Evolutionary conservation across 371 early-diverging fungal species (phyloP).

Genomic region (Mortierella sp.): DNA sequence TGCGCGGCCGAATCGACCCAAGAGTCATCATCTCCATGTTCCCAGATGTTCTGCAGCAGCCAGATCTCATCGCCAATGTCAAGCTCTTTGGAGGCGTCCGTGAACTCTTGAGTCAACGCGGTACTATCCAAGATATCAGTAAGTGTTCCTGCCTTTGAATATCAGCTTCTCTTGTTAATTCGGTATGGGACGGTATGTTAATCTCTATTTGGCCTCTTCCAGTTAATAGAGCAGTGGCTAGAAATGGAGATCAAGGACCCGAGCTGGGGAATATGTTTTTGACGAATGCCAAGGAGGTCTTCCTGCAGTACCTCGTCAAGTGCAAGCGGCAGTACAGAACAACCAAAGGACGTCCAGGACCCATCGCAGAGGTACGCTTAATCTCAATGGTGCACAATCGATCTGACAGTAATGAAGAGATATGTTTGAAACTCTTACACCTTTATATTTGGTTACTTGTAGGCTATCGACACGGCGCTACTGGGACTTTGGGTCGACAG

Average conservation of each 20-base stretch:
- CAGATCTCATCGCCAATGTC: conserved; percentile 29
- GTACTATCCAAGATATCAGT: conserved; percentile 69
- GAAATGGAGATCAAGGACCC: conserved; percentile 23
- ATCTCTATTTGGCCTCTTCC: neutral
- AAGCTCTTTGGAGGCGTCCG: conserved; percentile 66
- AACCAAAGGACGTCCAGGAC: conserved; percentile 39
- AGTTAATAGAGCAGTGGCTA: conserved; percentile 24
- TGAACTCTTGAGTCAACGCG: conserved; percentile 53
- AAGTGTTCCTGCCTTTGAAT: conserved; percentile 4
- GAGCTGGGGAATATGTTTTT: conserved; percentile 64
- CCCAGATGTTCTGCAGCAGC: conserved; percentile 63
- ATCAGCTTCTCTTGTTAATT: neutral
- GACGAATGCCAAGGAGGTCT: conserved; percentile 71
- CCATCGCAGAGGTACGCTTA: conserved; percentile 28
- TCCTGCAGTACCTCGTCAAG: conserved; percentile 62
- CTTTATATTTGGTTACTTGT: neutral
- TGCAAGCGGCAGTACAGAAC: conserved; percentile 54
- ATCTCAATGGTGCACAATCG: neutral
- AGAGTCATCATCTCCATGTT: conserved; percentile 70
- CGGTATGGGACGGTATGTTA: conserved; percentile 16
- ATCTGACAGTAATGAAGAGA: neutral
- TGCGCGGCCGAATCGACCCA: conserved; percentile 79
- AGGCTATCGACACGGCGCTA: conserved; percentile 78
- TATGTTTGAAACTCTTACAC: neutral
- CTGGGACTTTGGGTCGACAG: conserved; percentile 72